Evolutionary conservation across 495 filamentous ascomycete species (phyloP), one percentile per base, ranked within the genome.

Genomic region (Melanomma pulvis-pyrius): DNA sequence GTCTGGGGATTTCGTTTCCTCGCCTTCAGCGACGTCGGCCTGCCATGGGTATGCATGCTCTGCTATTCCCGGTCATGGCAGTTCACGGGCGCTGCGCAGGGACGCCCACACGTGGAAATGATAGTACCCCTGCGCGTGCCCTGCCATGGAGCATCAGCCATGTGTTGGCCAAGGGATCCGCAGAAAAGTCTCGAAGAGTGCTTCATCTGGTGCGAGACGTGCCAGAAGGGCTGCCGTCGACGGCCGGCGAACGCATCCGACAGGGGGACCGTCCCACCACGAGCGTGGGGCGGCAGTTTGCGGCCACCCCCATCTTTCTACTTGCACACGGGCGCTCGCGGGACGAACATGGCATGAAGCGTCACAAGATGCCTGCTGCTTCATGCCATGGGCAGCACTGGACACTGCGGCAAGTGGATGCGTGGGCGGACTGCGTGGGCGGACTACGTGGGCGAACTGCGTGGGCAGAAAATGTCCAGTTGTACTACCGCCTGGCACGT

Each of bases 131-230:
- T 26, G 46, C 17, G 32, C 54, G 41, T 9, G 9, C 21, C 54
- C 32, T 5, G 39, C 39, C 9, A 30, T 11, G 11, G 47, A 51
- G 48, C 46, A 58, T 47, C 39, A 62, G 36, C 61, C 53, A 65
- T 50, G 53, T 11, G 36, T 25, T 19, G 48, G 61, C 61, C 61
- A 65, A 65, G 61, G 48, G 52, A 63, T 63, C 60, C 30, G 48
- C 46, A 47, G 55, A 66, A 59, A 53, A 53, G 46, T 66, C 55
- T 52, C 63, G 55, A 66, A 65, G 29, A 52, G 25, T 59, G 50
- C 21, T 51, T 54, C 17, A 50, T 26, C n/a, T 24, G n/a, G 48
- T 21, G 19, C 21, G 55, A 24, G 55, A 22, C 48, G 39, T 44
- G 39, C 39, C 39, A 44, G 39, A 44, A 44, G n/a, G 39, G 39